phyloP scores from a whole-genome alignment of 202 grass and related monocot genomes.

The Digitaria exilis region DNA sequence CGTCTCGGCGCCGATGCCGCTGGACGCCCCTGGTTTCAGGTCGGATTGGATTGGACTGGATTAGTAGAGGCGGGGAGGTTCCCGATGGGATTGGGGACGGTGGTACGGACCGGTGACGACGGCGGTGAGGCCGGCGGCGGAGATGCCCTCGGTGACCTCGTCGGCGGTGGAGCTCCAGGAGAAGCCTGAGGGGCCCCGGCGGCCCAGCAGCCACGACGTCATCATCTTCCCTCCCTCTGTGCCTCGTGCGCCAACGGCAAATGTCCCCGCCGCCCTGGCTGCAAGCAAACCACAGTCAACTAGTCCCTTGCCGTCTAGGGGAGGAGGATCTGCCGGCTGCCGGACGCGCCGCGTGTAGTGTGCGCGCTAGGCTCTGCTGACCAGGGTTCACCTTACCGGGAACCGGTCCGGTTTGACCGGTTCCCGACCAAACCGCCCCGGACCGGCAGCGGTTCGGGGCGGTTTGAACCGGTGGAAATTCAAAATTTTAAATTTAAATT shows the following conservation, averaged over 20 bases:
- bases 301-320: neutral
- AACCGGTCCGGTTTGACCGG: no score
- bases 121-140: conserved; percentile 70
- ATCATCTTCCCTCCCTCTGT: neutral
- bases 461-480: no score
- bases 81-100: neutral
- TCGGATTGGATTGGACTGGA: neutral
- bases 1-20: conserved; percentile 88
- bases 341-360: no score
- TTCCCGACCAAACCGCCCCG: no score
- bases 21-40: conserved; percentile 62
- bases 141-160: conserved; percentile 67
- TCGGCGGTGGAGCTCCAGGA: conserved; percentile 89
- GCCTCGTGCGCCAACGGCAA: neutral
- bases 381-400: no score
- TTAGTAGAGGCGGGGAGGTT: neutral
- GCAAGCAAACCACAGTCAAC: neutral
- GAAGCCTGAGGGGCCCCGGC: conserved; percentile 76
- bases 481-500: no score
- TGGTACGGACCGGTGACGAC: conserved; percentile 67
- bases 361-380: no score
- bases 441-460: no score
- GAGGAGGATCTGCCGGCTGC: neutral
- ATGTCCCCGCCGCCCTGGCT: neutral
- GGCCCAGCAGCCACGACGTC: conserved; percentile 53